Conservation (phyloP, 1,284 basidiomycete genomes). For the Vanrija sp. region DNA sequence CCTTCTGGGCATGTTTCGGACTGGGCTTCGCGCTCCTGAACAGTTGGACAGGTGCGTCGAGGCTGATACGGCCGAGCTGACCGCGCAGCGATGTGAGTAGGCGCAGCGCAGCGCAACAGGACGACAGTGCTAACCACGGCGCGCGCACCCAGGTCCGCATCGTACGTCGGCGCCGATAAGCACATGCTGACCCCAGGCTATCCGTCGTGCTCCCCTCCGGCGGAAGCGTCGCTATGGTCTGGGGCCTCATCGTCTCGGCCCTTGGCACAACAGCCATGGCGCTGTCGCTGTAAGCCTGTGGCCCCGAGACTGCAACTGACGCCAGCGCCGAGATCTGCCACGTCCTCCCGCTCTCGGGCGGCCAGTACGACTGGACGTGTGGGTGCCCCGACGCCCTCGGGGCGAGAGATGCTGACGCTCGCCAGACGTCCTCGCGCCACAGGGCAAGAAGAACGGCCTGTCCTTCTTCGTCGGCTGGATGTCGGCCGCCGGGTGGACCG, state of each 20-base stretch:
- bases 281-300: conserved; percentile 15
- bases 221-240: conserved; percentile 35
- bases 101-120: neutral
- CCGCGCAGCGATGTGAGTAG: neutral
- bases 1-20: conserved; percentile 4
- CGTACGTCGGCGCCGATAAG: neutral
- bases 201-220: conserved; percentile 28
- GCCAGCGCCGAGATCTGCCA: conserved; percentile 4
- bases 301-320: neutral
- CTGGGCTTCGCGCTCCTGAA: conserved; percentile 18
- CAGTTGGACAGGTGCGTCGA: conserved; percentile 9
- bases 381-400: neutral
- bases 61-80: neutral
- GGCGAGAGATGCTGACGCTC: neutral
- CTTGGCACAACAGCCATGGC: conserved; percentile 25
- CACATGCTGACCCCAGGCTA: conserved; percentile 4
- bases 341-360: conserved; percentile 20
- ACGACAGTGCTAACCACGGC: too few relatives aligned
- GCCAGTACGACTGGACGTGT: conserved; percentile 38
- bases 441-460: conserved; percentile 24
- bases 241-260: conserved; percentile 32
- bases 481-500: conserved; percentile 41
- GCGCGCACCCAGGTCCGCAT: too few relatives aligned
- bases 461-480: conserved; percentile 25
- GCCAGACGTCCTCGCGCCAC: conserved; percentile 22